Evolutionary conservation across 345 rosid species (phyloP).

Genomic region (Pelargonium nanum): DNA sequence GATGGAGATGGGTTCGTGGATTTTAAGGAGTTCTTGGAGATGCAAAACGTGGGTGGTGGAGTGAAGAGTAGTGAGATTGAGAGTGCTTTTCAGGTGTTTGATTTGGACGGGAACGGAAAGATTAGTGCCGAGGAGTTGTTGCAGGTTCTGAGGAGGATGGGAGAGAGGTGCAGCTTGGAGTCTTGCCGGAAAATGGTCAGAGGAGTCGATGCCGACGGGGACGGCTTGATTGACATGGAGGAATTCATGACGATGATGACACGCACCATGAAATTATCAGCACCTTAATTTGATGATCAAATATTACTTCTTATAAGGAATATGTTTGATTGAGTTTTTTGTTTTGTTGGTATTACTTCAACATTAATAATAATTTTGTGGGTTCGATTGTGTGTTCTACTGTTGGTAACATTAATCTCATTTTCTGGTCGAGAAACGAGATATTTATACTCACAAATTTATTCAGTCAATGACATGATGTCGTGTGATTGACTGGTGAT

Average conservation of each 20-base stretch:
- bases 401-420: no score
- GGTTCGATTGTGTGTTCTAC: no score
- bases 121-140: slow-evolving; percentile 47
- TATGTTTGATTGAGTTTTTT: no score
- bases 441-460: no score
- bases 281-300: no score
- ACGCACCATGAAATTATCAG: slow-evolving; percentile 17
- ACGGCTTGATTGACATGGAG: slow-evolving; percentile 38
- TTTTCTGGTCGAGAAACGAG: no score
- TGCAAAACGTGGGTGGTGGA: slow-evolving; percentile 26
- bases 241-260: slow-evolving; percentile 55
- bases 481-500: no score
- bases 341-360: no score
- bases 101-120: slow-evolving; percentile 39
- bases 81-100: slow-evolving; percentile 38
- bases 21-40: slow-evolving; percentile 41
- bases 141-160: slow-evolving; percentile 36
- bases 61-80: slow-evolving; percentile 20
- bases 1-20: slow-evolving; percentile 50
- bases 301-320: no score
- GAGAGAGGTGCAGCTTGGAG: slow-evolving; percentile 37
- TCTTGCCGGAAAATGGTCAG: slow-evolving; percentile 40
- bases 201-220: slow-evolving; percentile 43
- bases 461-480: no score
- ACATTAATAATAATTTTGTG: no score